Evolutionary conservation across 257 asterid genomes (phyloP).

Genomic region (Phtheirospermum japonicum): DNA sequence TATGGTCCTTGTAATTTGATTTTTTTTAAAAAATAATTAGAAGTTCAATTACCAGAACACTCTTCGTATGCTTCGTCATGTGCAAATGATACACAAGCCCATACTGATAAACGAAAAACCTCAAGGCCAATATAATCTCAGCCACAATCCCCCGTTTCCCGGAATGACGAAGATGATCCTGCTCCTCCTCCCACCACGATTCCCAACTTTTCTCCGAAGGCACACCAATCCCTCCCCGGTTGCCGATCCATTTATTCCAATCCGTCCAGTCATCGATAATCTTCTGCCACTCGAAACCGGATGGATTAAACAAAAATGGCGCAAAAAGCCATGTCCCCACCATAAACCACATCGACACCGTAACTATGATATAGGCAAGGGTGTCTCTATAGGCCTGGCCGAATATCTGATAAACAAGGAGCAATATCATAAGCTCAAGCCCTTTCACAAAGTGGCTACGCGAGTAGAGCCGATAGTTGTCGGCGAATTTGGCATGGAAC

Average conservation of each 20-base stretch:
- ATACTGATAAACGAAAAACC: slow-evolving; percentile 46
- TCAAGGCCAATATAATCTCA: slow-evolving; percentile 37
- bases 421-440: slow-evolving; percentile 39
- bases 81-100: slow-evolving; percentile 47
- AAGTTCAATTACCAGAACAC: slow-evolving; percentile 37
- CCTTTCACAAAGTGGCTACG: slow-evolving; percentile 45
- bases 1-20: no score
- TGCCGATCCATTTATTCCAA: slow-evolving; percentile 46
- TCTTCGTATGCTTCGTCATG: slow-evolving; percentile 34
- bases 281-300: slow-evolving; percentile 47
- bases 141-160: slow-evolving; percentile 39
- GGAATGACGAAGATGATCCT: slow-evolving; percentile 41
- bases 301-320: slow-evolving; percentile 43
- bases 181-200: slow-evolving; percentile 52
- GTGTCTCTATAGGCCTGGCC: slow-evolving; percentile 39
- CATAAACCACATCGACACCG: slow-evolving; percentile 44
- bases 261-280: slow-evolving; percentile 47
- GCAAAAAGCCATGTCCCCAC: slow-evolving; percentile 51
- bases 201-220: slow-evolving; percentile 49
- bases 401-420: slow-evolving; percentile 40
- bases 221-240: slow-evolving; percentile 44
- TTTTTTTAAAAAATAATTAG: no score
- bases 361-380: slow-evolving; percentile 34
- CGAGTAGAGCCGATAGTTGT: slow-evolving; percentile 42
- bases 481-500: slow-evolving; percentile 41